phyloP scores from a whole-genome alignment of 169 alveolate species.

The Plasmodium adleri region DNA sequence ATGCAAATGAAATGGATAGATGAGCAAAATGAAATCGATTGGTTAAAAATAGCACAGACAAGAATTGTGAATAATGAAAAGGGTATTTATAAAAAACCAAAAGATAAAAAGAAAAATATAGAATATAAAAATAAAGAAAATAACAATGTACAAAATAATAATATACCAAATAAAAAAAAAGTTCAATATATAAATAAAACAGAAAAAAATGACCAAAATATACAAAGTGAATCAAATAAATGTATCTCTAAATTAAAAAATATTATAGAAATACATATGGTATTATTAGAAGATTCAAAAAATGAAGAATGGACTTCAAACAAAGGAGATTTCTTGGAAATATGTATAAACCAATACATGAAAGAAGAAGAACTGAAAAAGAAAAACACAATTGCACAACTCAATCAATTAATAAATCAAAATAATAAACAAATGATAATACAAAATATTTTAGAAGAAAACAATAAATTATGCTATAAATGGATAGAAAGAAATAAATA shows the following conservation, averaged over 20 bases:
- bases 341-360: background rate
- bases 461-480: background rate
- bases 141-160: too few relatives aligned
- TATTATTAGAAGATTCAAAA: background rate
- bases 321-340: constrained; percentile 7
- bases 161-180: too few relatives aligned
- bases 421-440: background rate
- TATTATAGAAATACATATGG: constrained; percentile 8
- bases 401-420: background rate
- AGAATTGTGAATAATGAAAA: too few relatives aligned
- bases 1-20: too few relatives aligned
- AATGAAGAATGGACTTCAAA: constrained; percentile 2
- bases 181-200: too few relatives aligned
- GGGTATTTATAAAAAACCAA: too few relatives aligned
- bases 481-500: background rate
- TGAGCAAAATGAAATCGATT: too few relatives aligned
- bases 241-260: background rate
- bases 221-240: too few relatives aligned
- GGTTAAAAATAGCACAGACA: too few relatives aligned
- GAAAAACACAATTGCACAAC: background rate
- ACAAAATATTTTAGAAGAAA: background rate
- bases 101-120: too few relatives aligned
- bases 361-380: background rate
- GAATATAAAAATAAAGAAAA: too few relatives aligned
- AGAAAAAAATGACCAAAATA: too few relatives aligned